phyloP scores from a whole-genome alignment of 768 basidiomycete genomes.

The Termitomyces sp. region DNA sequence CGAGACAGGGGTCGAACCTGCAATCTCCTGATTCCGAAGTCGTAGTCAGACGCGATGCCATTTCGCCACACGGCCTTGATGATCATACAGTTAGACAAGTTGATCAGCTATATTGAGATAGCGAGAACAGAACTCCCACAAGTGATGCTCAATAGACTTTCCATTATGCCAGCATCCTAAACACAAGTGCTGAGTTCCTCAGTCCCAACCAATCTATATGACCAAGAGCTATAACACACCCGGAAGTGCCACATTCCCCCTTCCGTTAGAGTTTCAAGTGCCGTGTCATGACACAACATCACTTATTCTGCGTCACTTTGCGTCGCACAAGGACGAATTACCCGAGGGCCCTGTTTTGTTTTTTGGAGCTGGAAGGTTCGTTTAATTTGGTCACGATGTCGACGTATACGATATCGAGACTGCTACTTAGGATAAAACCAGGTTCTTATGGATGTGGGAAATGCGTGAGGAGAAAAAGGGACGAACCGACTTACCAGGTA shows the following conservation, averaged over 20 bases:
- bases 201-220: conserved; percentile 50
- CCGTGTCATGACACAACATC: conserved; percentile 86
- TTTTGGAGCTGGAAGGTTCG: too few relatives aligned
- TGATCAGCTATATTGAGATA: too few relatives aligned
- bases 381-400: conserved; percentile 90
- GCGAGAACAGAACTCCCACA: too few relatives aligned
- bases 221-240: too few relatives aligned
- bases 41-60: conserved; percentile 10
- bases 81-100: too few relatives aligned
- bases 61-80: conserved; percentile 2
- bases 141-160: too few relatives aligned
- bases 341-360: too few relatives aligned
- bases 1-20: conserved; percentile 68
- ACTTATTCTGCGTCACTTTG: conserved; percentile 92
- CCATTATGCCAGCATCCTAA: neutral
- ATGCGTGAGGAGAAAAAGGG: too few relatives aligned
- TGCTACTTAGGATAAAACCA: too few relatives aligned
- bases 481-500: conserved; percentile 79
- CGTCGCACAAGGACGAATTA: conserved; percentile 79
- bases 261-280: conserved; percentile 51
- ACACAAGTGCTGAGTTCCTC: conserved; percentile 26
- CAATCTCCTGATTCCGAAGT: conserved; percentile 58
- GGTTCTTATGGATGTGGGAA: too few relatives aligned
- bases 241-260: too few relatives aligned
- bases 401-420: conserved; percentile 91